Evolutionary conservation across 106 monocot species (phyloP).

Genomic region (Dioscorea zingiberensis): DNA sequence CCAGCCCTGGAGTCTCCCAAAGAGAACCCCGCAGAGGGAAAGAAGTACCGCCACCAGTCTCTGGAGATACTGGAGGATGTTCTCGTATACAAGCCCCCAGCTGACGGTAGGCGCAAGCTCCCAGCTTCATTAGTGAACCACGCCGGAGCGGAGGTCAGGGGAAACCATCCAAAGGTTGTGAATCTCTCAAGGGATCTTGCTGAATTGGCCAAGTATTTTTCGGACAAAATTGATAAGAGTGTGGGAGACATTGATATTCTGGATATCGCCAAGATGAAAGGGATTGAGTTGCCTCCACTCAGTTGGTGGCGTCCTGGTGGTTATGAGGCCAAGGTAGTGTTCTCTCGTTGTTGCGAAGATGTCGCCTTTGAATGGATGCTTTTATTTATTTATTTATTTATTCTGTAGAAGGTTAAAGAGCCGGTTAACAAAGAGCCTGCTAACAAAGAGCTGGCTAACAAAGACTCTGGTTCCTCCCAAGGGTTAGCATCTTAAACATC

Average conservation of each 20-base stretch:
- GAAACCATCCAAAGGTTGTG: background rate
- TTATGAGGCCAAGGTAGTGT: constrained; percentile 2
- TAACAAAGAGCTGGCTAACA: too few relatives aligned
- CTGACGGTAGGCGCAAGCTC: background rate
- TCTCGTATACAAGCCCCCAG: background rate
- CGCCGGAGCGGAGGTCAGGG: background rate
- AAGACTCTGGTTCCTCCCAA: too few relatives aligned
- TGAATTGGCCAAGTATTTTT: constrained; percentile 1
- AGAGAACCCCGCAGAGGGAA: too few relatives aligned
- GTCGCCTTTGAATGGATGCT: too few relatives aligned
- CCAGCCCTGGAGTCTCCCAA: too few relatives aligned
- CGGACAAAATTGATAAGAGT: background rate
- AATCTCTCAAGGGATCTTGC: background rate
- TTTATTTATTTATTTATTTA: too few relatives aligned
- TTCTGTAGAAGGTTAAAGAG: too few relatives aligned
- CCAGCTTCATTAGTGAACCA: background rate
- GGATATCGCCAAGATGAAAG: constrained; percentile 9
- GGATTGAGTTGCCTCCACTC: constrained; percentile 2
- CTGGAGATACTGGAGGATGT: background rate
- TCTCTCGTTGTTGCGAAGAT: too few relatives aligned
- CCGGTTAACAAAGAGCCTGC: too few relatives aligned
- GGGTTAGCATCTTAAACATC: too few relatives aligned
- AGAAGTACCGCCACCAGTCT: background rate
- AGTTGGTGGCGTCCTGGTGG: constrained; percentile 15
- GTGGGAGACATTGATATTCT: constrained; percentile 6